Evolutionary conservation across 2,329 filamentous ascomycete genomes (phyloP), one percentile per base, ranked within the genome.

Genomic region (Cryphonectria japonica): DNA sequence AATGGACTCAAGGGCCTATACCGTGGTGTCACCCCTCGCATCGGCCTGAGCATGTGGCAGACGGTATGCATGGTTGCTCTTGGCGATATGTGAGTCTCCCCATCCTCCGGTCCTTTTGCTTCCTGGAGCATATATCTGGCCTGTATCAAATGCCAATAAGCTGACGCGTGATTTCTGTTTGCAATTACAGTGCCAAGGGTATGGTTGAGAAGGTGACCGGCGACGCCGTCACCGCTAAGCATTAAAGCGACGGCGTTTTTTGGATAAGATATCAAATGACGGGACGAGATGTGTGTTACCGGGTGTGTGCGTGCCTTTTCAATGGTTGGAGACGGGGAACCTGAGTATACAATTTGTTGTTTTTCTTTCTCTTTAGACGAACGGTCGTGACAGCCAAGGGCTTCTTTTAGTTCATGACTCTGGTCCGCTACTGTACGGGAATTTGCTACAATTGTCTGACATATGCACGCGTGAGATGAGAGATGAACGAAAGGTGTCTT

Each of bases 21-120:
- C 88, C 93, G 96, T 80, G 96, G 96, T 80, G 95, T 99, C 75
- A 88, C 94, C 76, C 96, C 96, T 78, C 92, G 96, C 82, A 95
- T 99, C 81, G 95, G 95, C 77, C 91, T 99, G 75, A 92, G 96
- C 80, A 89, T 99, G 85, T 99, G 96, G 96, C 96, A 99, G 88
- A 99, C 96, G 74, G 92, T 99, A 79, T 99, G 96, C 88, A 99
- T 99, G 96, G 96, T 99, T 84, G 96, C 95, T 79, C 88, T 98
- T 83, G 96, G 96, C 84, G 96, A 98, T 85, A 95, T 97, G 94
- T 97, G 85, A 87, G 94, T 16, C 16, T 34, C 9, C 16, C 62
- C 19, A 61, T 32, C 26, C 60, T 60, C 52, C 26, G 26, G 34
- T 6, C 34, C 34, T 46, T 67, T 66, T 68, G 54, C 73, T 74